Evolutionary conservation across 306 rosid genomes (phyloP), one percentile per base, ranked within the genome.

Genomic region (Mimosa bimucronata): DNA sequence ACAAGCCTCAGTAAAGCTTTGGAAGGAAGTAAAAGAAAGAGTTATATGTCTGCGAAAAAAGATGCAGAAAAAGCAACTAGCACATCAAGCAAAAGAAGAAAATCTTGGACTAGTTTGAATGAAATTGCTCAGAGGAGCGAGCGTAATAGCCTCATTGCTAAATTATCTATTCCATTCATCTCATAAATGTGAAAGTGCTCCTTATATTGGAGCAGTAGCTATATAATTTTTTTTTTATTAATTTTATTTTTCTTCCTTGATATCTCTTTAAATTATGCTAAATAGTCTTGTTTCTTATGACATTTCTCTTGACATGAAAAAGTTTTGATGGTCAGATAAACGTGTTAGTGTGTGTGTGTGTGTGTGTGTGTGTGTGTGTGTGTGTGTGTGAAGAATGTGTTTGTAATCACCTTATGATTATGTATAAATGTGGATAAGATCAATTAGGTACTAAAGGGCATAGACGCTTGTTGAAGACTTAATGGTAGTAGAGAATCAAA

Each of bases 81-180:
- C 83, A 45, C 81, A 11, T 45, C 85, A 4, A 87, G 83, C 64
- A 92, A 88, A 86, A 77, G 92, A 52, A 84, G 78, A 86, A 92
- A 88, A 78, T 81, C 88, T 46, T 92, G 98, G 97, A 87, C 91
- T 18, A 86, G 94, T 84, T 92, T 94, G 83, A 94, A 91, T 86
- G 93, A 91, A 75, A 83, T 88, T 58, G 94, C 88, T 66, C 82
- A 78, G 40, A 78, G 74, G 25, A 84, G 82, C 2, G 84, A 85
- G 67, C 80, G 57, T 23, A 76, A 82, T 29, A 83, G 42, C n/a
- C 48, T 13, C 30, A 12, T 79, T 31, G 62, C 80, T 28, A 73
- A 83, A 76, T 80, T 87, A 80, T 42, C 81, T 30, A 79, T 89
- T 66, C 97, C 91, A 14, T 89, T 92, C 55, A 58, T 80, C 62